A percentile compares a stretch with the other conserved stretches of the same genome.
Evolutionary conservation across 1,139 yeast genomes (phyloP).

Genomic region (Lodderomyces elongisporus): DNA sequence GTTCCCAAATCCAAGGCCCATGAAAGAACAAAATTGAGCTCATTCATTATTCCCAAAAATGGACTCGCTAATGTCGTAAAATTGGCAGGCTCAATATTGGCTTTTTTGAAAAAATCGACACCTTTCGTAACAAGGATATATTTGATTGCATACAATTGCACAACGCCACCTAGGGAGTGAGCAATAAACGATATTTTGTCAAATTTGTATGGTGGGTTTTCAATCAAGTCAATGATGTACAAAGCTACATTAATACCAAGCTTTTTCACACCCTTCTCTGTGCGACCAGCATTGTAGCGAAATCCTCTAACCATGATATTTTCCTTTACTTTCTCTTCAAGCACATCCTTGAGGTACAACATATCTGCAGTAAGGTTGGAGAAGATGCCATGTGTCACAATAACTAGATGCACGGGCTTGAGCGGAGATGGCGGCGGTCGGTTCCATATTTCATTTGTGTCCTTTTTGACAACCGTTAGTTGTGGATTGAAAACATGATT

Average conservation of each 20-base stretch:
- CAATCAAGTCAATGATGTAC: constrained; percentile 55
- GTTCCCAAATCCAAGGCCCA: constrained; percentile 81
- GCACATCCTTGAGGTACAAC: constrained; percentile 75
- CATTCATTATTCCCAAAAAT: constrained; percentile 73
- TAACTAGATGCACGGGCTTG: constrained; percentile 63
- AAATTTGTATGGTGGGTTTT: constrained; percentile 31
- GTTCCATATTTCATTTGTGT: constrained; percentile 71
- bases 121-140: constrained; percentile 52
- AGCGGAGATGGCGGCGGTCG: constrained; percentile 34
- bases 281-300: constrained; percentile 77
- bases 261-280: constrained; percentile 84
- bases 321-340: constrained; percentile 58
- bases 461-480: constrained; percentile 41
- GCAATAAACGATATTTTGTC: constrained; percentile 77
- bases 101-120: constrained; percentile 53
- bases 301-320: constrained; percentile 76
- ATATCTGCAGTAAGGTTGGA: constrained; percentile 87
- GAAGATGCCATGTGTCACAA: constrained; percentile 86
- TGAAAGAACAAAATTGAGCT: constrained; percentile 81
- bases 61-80: constrained; percentile 86
- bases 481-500: constrained; percentile 16
- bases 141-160: constrained; percentile 86
- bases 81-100: constrained; percentile 55
- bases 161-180: constrained; percentile 88
- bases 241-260: constrained; percentile 77